Evolutionary conservation across 257 asterid genomes (phyloP), one percentile per base, ranked within the genome.

Genomic region (Rubia yunnanensis): DNA sequence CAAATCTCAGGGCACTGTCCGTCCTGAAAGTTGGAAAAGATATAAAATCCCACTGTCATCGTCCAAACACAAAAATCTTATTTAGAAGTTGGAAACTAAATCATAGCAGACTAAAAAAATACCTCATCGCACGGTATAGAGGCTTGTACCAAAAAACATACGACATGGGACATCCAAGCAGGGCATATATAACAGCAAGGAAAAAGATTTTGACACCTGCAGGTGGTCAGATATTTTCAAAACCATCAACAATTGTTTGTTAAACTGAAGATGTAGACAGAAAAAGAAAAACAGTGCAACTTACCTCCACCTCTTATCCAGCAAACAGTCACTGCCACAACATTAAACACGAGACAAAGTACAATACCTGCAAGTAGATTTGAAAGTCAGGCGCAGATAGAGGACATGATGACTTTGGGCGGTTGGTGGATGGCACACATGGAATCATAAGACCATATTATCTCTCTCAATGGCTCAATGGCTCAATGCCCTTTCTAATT

Each of bases 101-200:
- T 28, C 32, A 52, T 23, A 50, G 2, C 41, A 65, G 57, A 32
- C 55, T 46, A 70, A 17, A 38, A n/a, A 64, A 60, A 64, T 77
- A 91, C 98, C 98, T 86, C 90, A 91, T 81, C 65, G 97, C 98
- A 22, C 87, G 87, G 78, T 92, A 92, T 74, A 92, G 74, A 34
- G 98, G 98, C 80, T 91, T 81, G 89, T 92, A 92, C 97, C 98
- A 92, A 56, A 92, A 81, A 73, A 89, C 85, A 74, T 87, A 92
- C 17, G 98, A 92, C 57, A 87, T 79, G 58, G 98, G 98, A 74
- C 88, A 79, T 67, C 98, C 98, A 81, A 68, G 71, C 68, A 92
- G 64, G 41, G 89, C 91, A 83, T 92, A 92, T 77, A 92, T 92
- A 69, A 88, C 68, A 69, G 97, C 88, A 73, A 92, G 90, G 77